Base-by-base conservation (phyloP, 768 basidiomycete genomes). In the Mycena vulgaris region DNA sequence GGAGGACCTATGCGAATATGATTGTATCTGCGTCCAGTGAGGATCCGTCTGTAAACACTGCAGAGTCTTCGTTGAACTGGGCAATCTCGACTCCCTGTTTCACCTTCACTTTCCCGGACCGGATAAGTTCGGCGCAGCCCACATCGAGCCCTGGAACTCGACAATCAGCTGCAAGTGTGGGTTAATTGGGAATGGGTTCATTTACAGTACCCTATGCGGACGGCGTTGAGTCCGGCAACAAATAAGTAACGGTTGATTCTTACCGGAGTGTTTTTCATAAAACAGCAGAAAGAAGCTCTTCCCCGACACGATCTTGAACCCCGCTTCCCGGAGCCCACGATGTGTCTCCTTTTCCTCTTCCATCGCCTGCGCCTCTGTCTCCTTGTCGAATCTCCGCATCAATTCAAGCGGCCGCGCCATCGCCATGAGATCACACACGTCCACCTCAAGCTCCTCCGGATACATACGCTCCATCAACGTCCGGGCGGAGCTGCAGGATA, bases 91-190 rank as follows among this genome's bases (percentile, higher is more conserved):
- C 78, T 48, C 88, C 89, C 72, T 86, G 86, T 80, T 90, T 90
- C 67, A 91, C 77, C 73, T 88, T 87, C 79, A 90, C 87, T 73
- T 89, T 85, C 8, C 89, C 89, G 47, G 63, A 45, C 49, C 83
- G 82, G 71, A 90, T 87, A 64, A 86, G 79, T 73, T 88, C 82
- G 35, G 85, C 84, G 48, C 85, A 85, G 31, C 88, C 89, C 57
- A 85, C 83, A 69, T 88, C 87, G 25, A 82, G 42, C 79, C 79
- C 80, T 81, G 51, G 23, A 49, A 48, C 30, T 37, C 27, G 14
- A 9, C 52, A n/a, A 21, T 56, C 40, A 58, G 61, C 19, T 13
- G 6, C 14, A 5, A 16, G 27, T 21, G 35, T 2, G 21, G 14
- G 16, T 31, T 8, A 23, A 21, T 4, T 17, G 14, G 21, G 28